Percentiles rank a stretch among this genome's conserved stretches.
Conservation (phyloP, 176 grass and related monocot genomes). For the Ensete ventricosum region DNA sequence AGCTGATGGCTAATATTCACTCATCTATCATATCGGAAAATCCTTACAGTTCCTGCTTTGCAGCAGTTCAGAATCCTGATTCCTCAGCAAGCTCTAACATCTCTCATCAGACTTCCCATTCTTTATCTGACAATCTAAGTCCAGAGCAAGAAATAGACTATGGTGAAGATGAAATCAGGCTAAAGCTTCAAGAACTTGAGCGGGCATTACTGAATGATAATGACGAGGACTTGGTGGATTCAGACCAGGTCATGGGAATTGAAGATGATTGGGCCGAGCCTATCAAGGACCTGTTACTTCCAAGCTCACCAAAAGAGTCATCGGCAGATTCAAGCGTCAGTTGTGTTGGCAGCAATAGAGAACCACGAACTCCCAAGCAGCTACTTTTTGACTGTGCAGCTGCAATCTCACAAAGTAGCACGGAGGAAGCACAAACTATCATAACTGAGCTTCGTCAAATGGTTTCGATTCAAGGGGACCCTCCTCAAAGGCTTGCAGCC, state of each 20-base stretch:
- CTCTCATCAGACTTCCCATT: slow-evolving; percentile 59
- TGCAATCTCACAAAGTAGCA: slow-evolving; percentile 57
- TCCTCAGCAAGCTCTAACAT: slow-evolving; percentile 56
- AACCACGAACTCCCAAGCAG: slow-evolving; percentile 69
- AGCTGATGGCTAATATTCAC: slow-evolving; percentile 30
- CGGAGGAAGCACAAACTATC: slow-evolving; percentile 62
- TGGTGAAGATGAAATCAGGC: slow-evolving; percentile 61
- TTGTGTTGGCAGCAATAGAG: slow-evolving; percentile 49
- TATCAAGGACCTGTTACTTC: slow-evolving; percentile 46
- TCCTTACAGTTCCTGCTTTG: slow-evolving; percentile 42
- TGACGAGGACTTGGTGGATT: slow-evolving; percentile 55
- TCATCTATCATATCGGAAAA: slow-evolving; percentile 33
- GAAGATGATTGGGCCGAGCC: slow-evolving; percentile 65
- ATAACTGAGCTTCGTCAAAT: slow-evolving; percentile 76
- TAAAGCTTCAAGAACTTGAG: slow-evolving; percentile 88
- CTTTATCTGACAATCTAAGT: slow-evolving; percentile 57
- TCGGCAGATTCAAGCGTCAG: slow-evolving; percentile 66
- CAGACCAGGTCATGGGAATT: slow-evolving; percentile 45
- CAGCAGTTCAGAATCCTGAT: slow-evolving; percentile 26
- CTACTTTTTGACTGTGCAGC: slow-evolving; percentile 66
- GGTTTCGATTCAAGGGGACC: slow-evolving; percentile 88
- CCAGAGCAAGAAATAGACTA: slow-evolving; percentile 62
- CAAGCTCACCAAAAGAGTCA: slow-evolving; percentile 78
- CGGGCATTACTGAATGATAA: slow-evolving; percentile 66
- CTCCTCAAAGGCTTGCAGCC: slow-evolving; percentile 77